These are phyloP conservation scores for Ganoderma leucocontextum DNA, from an alignment of 1,284 basidiomycete species.

Conservation along the genomic window DNA sequence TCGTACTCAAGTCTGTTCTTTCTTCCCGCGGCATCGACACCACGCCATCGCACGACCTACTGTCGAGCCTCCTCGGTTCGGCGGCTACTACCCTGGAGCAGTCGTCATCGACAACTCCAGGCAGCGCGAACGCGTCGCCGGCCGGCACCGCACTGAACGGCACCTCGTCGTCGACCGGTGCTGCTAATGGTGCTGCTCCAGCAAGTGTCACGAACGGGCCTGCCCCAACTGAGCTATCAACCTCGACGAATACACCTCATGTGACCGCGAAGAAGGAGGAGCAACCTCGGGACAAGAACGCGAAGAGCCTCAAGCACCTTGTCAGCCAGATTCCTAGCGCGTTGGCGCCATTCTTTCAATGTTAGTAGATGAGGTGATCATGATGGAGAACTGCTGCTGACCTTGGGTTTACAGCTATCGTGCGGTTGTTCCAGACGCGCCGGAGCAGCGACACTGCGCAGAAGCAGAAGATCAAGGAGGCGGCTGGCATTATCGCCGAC, in stretches of 20 bases:
- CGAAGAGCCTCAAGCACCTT: slow-evolving; percentile 83
- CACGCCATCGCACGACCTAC: slow-evolving; percentile 31
- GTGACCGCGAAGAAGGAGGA: slow-evolving; percentile 46
- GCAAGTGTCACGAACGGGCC: slow-evolving; percentile 15
- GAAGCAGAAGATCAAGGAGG: slow-evolving; percentile 78
- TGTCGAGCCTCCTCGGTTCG: slow-evolving; percentile 9
- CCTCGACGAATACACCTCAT: slow-evolving; percentile 5
- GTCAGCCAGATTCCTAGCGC: slow-evolving; percentile 82
- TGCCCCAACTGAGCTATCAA: slow-evolving; percentile 13
- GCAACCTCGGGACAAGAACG: slow-evolving; percentile 67
- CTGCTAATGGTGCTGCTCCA: slow-evolving; percentile 21
- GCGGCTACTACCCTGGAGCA: slow-evolving; percentile 40
- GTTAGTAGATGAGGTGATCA: slow-evolving; percentile 52
- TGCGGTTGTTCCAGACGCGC: slow-evolving; percentile 88
- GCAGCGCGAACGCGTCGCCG: slow-evolving; percentile 1
- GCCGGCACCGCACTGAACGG: background rate
- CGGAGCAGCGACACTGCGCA: slow-evolving; percentile 81
- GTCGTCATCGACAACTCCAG: slow-evolving; percentile 11
- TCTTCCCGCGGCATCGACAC: slow-evolving; percentile 60
- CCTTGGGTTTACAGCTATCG: slow-evolving; percentile 64
- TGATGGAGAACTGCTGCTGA: slow-evolving; percentile 21
- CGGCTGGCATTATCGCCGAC: slow-evolving; percentile 75
- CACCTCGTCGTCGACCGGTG: slow-evolving; percentile 19
- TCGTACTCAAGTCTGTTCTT: slow-evolving; percentile 74
- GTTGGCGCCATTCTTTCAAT: slow-evolving; percentile 89